Evolutionary conservation across 2,329 filamentous ascomycete genomes (phyloP), one percentile per base, ranked within the genome.

Genomic region (Hypoxylon sp.): DNA sequence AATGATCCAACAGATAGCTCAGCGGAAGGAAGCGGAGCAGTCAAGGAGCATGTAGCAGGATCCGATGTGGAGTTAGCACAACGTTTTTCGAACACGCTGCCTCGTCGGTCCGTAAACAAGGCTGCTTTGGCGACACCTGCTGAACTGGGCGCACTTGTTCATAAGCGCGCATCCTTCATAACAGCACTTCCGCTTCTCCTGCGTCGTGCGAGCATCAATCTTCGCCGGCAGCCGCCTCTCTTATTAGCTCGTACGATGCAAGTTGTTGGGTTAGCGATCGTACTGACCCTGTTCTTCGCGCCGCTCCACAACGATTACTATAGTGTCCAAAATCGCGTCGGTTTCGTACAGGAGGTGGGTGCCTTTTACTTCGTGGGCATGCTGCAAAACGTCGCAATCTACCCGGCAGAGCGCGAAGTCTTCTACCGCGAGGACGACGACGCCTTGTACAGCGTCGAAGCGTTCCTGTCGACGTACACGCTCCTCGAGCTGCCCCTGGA

Each of bases 371-470:
- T 90, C 65, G 84, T 90, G 1, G 89, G 89, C 23, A 91, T 92
- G 88, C 79, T 92, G 10, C 88, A 92, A 71, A 92, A 92, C 67
- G 87, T 92, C 3, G 88, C 88, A 2, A 81, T 90, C 6, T 92
- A 92, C 68, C 89, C 89, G 0, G 77, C 77, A 35, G 89, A 92
- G 69, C 81, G 88, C 3, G 88, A 91, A 54, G 88, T 92, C 0
- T 92, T 92, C 71, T 91, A 92, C 69, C 83, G 87, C 63, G 90
- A 93, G 74, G 83, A 90, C 65, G 88, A 88, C 58, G 90, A 93
- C 71, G 82, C 84, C 5, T 86, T 88, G 2, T 93, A 93, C 69
- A 80, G 85, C 3, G 83, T 88, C 1, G 86, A 89, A 63, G 85
- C 88, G 0, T 92, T 93, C 74, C 81, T 92, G 21, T 74, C 86